Evolutionary conservation across 495 filamentous ascomycete species (phyloP).

Genomic region (Evernia prunastri): DNA sequence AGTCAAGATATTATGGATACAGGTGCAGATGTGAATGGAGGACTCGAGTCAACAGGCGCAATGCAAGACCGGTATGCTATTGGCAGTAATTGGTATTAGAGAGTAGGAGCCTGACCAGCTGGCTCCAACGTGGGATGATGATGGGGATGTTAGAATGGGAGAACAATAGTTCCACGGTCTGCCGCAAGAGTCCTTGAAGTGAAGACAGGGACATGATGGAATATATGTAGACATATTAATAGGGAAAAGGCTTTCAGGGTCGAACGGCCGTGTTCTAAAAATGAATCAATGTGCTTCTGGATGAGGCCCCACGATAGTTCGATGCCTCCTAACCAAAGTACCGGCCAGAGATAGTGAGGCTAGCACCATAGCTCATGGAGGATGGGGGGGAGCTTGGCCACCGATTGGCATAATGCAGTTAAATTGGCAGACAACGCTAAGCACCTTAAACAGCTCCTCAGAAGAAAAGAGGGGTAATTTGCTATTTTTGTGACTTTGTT

Average conservation of each 20-base stretch:
- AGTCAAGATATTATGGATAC: background rate
- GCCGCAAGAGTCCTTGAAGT: constrained; percentile 27
- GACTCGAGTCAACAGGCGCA: background rate
- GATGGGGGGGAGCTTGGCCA: background rate
- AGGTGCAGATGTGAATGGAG: background rate
- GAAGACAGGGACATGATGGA: constrained; percentile 22
- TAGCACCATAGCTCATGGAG: too few species aligned
- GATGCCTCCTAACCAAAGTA: constrained; percentile 1
- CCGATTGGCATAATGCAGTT: background rate
- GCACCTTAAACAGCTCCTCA: background rate
- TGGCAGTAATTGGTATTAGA: constrained; percentile 18
- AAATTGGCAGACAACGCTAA: background rate
- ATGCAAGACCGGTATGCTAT: constrained; percentile 31
- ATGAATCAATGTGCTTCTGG: constrained; percentile 19
- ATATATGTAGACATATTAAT: constrained; percentile 25
- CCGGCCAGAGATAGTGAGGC: constrained; percentile 4
- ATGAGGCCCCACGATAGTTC: constrained; percentile 4
- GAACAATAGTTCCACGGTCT: constrained; percentile 27
- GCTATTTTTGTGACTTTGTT: constrained; percentile 3
- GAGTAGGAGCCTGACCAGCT: constrained; percentile 28
- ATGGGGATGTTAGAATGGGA: constrained; percentile 20
- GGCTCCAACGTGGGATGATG: constrained; percentile 27
- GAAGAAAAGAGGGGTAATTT: constrained; percentile 18
- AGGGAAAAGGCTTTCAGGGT: constrained; percentile 14
- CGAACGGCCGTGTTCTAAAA: constrained; percentile 28